Conservation (phyloP, 371 early-diverging fungal species). For the Sporodiniella umbellata region DNA sequence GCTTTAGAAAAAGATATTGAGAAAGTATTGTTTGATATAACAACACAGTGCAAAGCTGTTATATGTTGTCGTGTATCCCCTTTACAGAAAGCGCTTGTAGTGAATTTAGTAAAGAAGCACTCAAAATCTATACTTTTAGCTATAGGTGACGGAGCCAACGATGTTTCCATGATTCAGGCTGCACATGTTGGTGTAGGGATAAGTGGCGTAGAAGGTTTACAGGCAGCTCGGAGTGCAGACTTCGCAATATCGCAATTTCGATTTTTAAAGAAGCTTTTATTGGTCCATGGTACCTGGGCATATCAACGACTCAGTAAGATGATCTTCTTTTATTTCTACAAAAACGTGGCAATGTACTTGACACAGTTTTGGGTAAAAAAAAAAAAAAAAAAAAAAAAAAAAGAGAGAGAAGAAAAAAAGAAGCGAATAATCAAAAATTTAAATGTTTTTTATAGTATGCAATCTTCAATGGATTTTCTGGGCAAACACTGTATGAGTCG, state of each 20-base stretch:
- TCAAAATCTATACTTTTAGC: constrained; percentile 77
- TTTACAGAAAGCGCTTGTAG: constrained; percentile 90
- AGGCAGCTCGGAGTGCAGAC: constrained; percentile 95
- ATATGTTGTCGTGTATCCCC: constrained; percentile 95
- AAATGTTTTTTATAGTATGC: too few species aligned
- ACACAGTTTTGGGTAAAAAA: constrained; percentile 91
- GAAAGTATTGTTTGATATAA: constrained; percentile 68
- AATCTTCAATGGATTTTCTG: constrained; percentile 86
- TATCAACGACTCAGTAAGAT: constrained; percentile 87
- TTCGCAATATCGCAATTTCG: constrained; percentile 95
- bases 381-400: too few species aligned
- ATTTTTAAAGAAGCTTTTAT: constrained; percentile 79
- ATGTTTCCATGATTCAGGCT: constrained; percentile 97
- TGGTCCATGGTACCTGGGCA: constrained; percentile 94
- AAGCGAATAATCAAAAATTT: too few species aligned
- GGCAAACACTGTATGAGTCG: constrained; percentile 90
- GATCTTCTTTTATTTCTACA: constrained; percentile 92
- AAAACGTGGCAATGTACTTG: constrained; percentile 93
- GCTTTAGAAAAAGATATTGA: constrained; percentile 70
- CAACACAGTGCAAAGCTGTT: constrained; percentile 78
- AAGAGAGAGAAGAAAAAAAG: too few species aligned
- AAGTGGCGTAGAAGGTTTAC: constrained; percentile 95
- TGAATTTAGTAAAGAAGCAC: constrained; percentile 79
- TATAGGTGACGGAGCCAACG: constrained; percentile 99
- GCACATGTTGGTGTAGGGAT: constrained; percentile 98